Percentiles rank a stretch among this genome's conserved stretches.
phyloP scores from a whole-genome alignment of 176 grass and related monocot species.

The Triticum turgidum region DNA sequence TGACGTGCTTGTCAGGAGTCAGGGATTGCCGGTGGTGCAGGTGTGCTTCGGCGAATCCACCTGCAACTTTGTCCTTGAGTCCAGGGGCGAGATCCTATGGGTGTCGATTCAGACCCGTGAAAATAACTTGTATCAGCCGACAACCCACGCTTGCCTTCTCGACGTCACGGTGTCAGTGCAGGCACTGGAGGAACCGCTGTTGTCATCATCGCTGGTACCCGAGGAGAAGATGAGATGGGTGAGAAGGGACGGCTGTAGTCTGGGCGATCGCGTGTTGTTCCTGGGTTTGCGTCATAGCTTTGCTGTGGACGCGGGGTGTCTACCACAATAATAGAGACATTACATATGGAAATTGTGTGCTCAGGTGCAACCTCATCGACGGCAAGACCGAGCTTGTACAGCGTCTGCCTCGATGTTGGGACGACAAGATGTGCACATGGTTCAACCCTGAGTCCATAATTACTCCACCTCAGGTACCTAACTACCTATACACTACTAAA shows the following conservation, averaged over 20 bases:
- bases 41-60: no score
- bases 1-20: neutral
- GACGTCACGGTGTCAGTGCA: neutral
- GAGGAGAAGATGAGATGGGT: neutral
- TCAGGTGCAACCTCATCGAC: neutral
- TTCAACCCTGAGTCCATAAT: neutral
- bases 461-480: neutral
- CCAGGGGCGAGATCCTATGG: neutral
- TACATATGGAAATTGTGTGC: neutral
- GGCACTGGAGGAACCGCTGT: neutral
- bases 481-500: no score
- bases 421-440: neutral
- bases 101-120: neutral
- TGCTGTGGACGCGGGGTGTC: neutral
- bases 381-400: neutral
- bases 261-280: neutral
- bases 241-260: neutral
- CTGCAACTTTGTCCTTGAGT: neutral
- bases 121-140: no score
- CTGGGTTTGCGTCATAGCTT: neutral
- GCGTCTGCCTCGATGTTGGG: neutral
- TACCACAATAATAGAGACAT: neutral
- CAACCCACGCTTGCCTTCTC: no score
- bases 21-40: no score
- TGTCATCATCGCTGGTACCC: neutral